A percentile compares a stretch with the other conserved stretches of the same genome.
These are phyloP conservation scores for Anethum foeniculum DNA, from an alignment of 140 eudicot genomes.

Conservation along the genomic window DNA sequence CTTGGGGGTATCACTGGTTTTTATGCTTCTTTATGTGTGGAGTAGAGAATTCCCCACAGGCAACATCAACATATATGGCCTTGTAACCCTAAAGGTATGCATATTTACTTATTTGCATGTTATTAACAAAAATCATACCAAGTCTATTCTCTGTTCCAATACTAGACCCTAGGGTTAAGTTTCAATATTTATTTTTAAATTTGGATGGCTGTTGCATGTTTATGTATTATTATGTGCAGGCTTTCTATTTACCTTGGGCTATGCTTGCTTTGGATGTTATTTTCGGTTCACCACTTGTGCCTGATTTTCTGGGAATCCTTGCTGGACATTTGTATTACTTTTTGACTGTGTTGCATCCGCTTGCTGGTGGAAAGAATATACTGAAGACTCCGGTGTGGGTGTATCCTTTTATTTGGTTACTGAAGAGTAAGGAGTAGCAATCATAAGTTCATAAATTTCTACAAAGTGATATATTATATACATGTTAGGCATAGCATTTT, in stretches of 20 bases:
- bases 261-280: slow-evolving; percentile 91
- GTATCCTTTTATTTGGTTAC: slow-evolving; percentile 59
- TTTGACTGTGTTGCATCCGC: slow-evolving; percentile 85
- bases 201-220: background rate
- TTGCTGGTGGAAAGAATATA: slow-evolving; percentile 67
- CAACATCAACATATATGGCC: slow-evolving; percentile 71
- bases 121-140: background rate
- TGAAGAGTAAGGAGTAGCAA: background rate
- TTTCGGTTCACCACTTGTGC: slow-evolving; percentile 70
- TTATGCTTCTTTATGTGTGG: slow-evolving; percentile 94
- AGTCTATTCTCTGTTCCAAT: background rate
- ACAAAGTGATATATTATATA: background rate
- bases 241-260: slow-evolving; percentile 90
- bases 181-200: background rate
- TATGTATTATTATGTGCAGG: slow-evolving; percentile 31
- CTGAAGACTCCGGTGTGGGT: slow-evolving; percentile 72
- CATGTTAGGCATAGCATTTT: background rate
- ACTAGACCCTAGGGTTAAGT: background rate
- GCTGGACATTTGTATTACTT: slow-evolving; percentile 87
- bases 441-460: background rate
- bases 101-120: background rate
- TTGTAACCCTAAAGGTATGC: slow-evolving; percentile 66
- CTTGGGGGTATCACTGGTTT: slow-evolving; percentile 74
- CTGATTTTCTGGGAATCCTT: slow-evolving; percentile 73
- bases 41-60: slow-evolving; percentile 89